Evolutionary conservation across 106 monocot species (phyloP).

Genomic region (Platanthera guangdongensis): DNA sequence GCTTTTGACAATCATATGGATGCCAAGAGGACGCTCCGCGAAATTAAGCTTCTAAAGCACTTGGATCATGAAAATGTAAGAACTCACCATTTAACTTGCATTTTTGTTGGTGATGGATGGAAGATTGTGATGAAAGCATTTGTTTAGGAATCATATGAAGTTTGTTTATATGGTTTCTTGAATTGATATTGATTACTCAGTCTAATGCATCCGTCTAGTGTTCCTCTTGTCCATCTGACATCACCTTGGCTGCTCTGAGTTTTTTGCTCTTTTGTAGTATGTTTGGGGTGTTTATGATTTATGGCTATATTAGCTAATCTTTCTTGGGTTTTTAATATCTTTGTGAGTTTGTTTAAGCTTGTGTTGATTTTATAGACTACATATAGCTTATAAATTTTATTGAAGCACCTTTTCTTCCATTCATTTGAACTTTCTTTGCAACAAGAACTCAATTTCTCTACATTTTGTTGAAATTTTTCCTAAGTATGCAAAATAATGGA

Average conservation of each 20-base stretch:
- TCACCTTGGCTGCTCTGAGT: background rate
- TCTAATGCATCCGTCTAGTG: background rate
- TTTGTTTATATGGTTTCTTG: background rate
- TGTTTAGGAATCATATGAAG: background rate
- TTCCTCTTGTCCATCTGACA: background rate
- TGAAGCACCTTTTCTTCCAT: background rate
- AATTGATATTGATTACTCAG: background rate
- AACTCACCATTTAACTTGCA: background rate
- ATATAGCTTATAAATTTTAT: no score
- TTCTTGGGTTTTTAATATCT: background rate
- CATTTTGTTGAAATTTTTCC: no score
- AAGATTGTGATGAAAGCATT: background rate
- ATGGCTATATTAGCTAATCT: background rate
- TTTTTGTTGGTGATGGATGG: background rate
- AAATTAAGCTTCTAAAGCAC: slow-evolving; percentile 61
- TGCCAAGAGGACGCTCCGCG: slow-evolving; percentile 59
- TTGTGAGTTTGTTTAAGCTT: background rate
- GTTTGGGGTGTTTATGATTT: background rate
- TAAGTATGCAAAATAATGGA: no score
- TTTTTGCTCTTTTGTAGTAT: slow-evolving; percentile 4
- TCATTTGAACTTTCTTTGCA: background rate
- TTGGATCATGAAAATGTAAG: slow-evolving; percentile 77
- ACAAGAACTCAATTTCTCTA: background rate
- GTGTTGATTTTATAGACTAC: background rate
- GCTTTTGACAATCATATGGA: slow-evolving; percentile 69